Evolutionary conservation across 495 filamentous ascomycete genomes (phyloP).

Genomic region (Penicillium manginii): DNA sequence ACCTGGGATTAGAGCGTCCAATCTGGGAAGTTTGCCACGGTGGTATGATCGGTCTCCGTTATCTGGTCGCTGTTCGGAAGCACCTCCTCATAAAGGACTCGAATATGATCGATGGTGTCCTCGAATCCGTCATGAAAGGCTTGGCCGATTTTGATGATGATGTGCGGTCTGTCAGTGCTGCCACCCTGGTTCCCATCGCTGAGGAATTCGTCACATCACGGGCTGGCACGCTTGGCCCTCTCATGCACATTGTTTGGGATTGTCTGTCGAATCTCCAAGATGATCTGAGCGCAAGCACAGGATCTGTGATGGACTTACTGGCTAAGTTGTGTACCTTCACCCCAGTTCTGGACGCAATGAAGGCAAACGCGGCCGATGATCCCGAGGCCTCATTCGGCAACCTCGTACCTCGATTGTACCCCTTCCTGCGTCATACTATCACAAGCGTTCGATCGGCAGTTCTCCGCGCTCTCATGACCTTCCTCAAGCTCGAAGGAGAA

Average conservation of each 20-base stretch:
- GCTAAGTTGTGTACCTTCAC: slow-evolving; percentile 95
- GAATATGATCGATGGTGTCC: slow-evolving; percentile 88
- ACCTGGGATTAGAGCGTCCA: slow-evolving; percentile 67
- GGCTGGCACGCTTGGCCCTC: slow-evolving; percentile 68
- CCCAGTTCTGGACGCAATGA: slow-evolving; percentile 93
- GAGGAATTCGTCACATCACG: slow-evolving; percentile 88
- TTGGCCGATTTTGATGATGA: slow-evolving; percentile 91
- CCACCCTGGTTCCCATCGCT: slow-evolving; percentile 93
- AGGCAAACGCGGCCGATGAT: slow-evolving; percentile 79
- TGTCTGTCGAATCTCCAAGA: slow-evolving; percentile 94
- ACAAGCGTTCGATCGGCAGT: slow-evolving; percentile 93
- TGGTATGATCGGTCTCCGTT: slow-evolving; percentile 94
- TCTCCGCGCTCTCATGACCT: slow-evolving; percentile 88
- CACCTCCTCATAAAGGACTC: slow-evolving; percentile 83
- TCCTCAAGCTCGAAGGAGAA: slow-evolving; percentile 80
- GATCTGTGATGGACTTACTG: slow-evolving; percentile 95
- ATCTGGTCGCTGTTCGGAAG: slow-evolving; percentile 91
- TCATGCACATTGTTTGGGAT: slow-evolving; percentile 96
- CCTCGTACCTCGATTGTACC: slow-evolving; percentile 91
- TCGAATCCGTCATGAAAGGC: slow-evolving; percentile 91
- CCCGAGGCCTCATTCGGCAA: slow-evolving; percentile 85
- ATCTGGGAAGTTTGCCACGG: slow-evolving; percentile 97
- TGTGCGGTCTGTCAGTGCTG: slow-evolving; percentile 94
- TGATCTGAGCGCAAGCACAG: slow-evolving; percentile 95
- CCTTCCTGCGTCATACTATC: slow-evolving; percentile 95